Conservation (phyloP, 2,329 filamentous ascomycete species). For the Claviceps spartinae region DNA sequence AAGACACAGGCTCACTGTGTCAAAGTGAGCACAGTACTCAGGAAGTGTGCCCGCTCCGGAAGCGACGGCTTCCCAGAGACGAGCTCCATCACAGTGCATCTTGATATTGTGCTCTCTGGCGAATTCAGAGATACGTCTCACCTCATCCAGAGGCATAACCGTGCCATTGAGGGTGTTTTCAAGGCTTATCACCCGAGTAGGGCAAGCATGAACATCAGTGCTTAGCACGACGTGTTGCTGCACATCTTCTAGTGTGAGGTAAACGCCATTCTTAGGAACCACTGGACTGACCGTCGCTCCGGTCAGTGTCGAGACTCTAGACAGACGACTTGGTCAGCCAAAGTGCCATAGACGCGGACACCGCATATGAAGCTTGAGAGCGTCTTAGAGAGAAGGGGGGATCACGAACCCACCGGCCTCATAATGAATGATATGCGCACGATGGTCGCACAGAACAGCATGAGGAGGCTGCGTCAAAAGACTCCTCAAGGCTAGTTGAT, state of each 20-base stretch:
- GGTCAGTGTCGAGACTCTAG: slow-evolving; percentile 54
- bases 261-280: slow-evolving; percentile 53
- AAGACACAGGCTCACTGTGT: slow-evolving; percentile 66
- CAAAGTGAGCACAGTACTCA: slow-evolving; percentile 56
- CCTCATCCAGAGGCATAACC: slow-evolving; percentile 63
- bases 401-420: slow-evolving; percentile 44
- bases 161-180: slow-evolving; percentile 78
- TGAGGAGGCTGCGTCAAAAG: slow-evolving; percentile 71
- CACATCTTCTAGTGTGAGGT: slow-evolving; percentile 68
- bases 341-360: not conserved
- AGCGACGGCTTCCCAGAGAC: slow-evolving; percentile 69
- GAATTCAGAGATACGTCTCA: slow-evolving; percentile 55
- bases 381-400: not conserved
- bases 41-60: slow-evolving; percentile 52
- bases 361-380: not conserved
- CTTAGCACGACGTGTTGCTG: slow-evolving; percentile 48
- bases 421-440: slow-evolving; percentile 61
- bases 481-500: slow-evolving; percentile 69
- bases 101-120: slow-evolving; percentile 49
- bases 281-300: slow-evolving; percentile 58
- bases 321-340: slow-evolving; percentile 8
- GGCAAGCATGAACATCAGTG: slow-evolving; percentile 64
- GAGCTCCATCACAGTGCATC: slow-evolving; percentile 67
- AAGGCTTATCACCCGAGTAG: slow-evolving; percentile 67
- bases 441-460: slow-evolving; percentile 63